Percentiles rank a stretch among this genome's conserved stretches.
Evolutionary conservation across 192 early-diverging fungal genomes (phyloP).

Genomic region (Spizellomyces sp.): DNA sequence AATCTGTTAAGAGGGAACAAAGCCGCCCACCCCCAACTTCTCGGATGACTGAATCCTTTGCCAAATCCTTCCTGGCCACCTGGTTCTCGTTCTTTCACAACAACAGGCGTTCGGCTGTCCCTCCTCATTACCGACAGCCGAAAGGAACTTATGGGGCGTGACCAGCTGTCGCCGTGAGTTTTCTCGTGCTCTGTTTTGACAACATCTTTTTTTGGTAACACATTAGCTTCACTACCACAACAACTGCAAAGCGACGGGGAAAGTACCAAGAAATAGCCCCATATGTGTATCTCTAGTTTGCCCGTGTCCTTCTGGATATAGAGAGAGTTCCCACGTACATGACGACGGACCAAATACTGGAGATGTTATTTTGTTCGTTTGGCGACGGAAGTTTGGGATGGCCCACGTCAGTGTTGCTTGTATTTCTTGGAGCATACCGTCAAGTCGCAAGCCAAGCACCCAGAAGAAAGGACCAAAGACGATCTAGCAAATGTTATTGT

Average conservation of each 20-base stretch:
- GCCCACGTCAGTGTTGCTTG: conserved; percentile 35
- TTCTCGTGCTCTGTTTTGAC: conserved; percentile 34
- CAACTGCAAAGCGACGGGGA: too few relatives aligned
- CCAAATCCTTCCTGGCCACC: conserved; percentile 34
- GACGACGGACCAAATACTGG: conserved; percentile 30
- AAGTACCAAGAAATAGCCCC: conserved; percentile 27
- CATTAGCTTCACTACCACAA: too few relatives aligned
- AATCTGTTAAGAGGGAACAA: conserved; percentile 28
- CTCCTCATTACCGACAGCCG: conserved; percentile 32
- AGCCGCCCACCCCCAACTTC: conserved; percentile 42
- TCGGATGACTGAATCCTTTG: conserved; percentile 34
- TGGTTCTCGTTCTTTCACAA: conserved; percentile 35
- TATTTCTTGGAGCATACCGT: conserved; percentile 30
- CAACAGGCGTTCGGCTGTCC: conserved; percentile 17
- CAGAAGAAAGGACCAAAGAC: too few relatives aligned
- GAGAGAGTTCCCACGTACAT: conserved; percentile 40
- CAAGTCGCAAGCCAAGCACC: background rate
- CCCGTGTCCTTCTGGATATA: conserved; percentile 41
- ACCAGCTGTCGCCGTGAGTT: conserved; percentile 26
- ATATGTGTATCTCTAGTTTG: conserved; percentile 36
- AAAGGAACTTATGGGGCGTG: conserved; percentile 29
- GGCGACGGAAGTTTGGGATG: conserved; percentile 36
- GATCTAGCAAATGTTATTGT: too few relatives aligned
- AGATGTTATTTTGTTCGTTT: conserved; percentile 38
- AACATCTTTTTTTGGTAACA: conserved; percentile 12